Percentiles rank a stretch among this genome's conserved stretches.
phyloP scores from a whole-genome alignment of 1,139 yeast genomes.

The Saccharomyces hybrid region DNA sequence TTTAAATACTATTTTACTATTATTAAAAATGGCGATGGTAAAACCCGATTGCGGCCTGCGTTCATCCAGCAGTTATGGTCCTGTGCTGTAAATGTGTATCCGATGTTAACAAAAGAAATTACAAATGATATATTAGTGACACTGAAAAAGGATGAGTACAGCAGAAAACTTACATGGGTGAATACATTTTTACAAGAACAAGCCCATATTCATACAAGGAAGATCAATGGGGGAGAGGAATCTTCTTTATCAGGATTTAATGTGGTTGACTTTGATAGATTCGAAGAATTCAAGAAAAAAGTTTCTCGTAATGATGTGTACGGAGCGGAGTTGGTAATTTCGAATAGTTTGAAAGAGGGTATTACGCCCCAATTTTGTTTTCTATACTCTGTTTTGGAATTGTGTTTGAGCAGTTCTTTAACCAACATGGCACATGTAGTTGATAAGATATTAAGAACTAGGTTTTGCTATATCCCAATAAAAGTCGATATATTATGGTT shows the following conservation, averaged over 20 bases:
- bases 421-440: slow-evolving; percentile 15
- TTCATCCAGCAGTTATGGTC: slow-evolving; percentile 15
- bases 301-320: slow-evolving; percentile 9
- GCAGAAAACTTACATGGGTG: slow-evolving; percentile 11
- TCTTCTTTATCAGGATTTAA: background rate
- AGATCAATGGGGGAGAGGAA: slow-evolving; percentile 4
- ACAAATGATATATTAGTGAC: slow-evolving; percentile 18
- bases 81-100: slow-evolving; percentile 17
- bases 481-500: slow-evolving; percentile 24
- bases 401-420: slow-evolving; percentile 12
- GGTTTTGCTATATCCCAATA: slow-evolving; percentile 15
- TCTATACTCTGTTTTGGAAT: slow-evolving; percentile 17
- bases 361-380: slow-evolving; percentile 20
- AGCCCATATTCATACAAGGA: slow-evolving; percentile 2
- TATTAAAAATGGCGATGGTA: slow-evolving; percentile 6
- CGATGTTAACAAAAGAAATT: slow-evolving; percentile 16
- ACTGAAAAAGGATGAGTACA: slow-evolving; percentile 11
- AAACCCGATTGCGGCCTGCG: slow-evolving; percentile 9
- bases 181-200: slow-evolving; percentile 4
- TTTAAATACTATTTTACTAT: slow-evolving; percentile 16
- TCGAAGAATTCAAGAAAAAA: background rate
- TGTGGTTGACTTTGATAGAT: background rate
- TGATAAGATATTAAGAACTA: slow-evolving; percentile 14
- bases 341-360: slow-evolving; percentile 19
- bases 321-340: slow-evolving; percentile 12